phyloP scores from a whole-genome alignment of 2,329 filamentous ascomycete genomes.

The Cercospora sp. region DNA sequence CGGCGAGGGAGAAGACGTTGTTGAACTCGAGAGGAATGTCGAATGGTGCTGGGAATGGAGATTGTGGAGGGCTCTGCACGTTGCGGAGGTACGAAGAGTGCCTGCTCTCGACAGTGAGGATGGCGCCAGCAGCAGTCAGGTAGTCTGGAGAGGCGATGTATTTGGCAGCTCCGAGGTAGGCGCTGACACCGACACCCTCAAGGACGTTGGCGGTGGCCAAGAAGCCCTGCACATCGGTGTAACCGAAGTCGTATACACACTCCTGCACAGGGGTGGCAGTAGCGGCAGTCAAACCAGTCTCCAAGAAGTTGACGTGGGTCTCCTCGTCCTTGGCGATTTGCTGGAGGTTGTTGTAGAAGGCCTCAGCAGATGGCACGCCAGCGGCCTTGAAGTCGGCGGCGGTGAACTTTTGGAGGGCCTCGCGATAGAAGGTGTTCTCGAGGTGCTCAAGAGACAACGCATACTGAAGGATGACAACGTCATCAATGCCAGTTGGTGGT shows the following conservation, averaged over 20 bases:
- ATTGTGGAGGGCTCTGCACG: slow-evolving; percentile 36
- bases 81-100: slow-evolving; percentile 60
- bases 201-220: slow-evolving; percentile 55
- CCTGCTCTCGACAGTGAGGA: slow-evolving; percentile 65
- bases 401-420: slow-evolving; percentile 63
- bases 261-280: slow-evolving; percentile 54
- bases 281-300: slow-evolving; percentile 45
- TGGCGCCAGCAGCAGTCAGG: slow-evolving; percentile 61
- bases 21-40: slow-evolving; percentile 61
- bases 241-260: slow-evolving; percentile 58
- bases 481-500: slow-evolving; percentile 13
- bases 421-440: slow-evolving; percentile 63
- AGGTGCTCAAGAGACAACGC: slow-evolving; percentile 49
- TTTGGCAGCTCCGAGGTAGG: slow-evolving; percentile 63
- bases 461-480: slow-evolving; percentile 43
- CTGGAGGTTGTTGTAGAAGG: slow-evolving; percentile 60
- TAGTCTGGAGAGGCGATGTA: slow-evolving; percentile 59
- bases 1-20: slow-evolving; percentile 63
- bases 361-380: slow-evolving; percentile 37
- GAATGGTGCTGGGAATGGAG: slow-evolving; percentile 60
- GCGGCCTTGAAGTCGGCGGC: slow-evolving; percentile 56
- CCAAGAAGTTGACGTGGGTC: slow-evolving; percentile 59
- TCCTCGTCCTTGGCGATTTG: slow-evolving; percentile 59
- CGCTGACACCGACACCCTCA: slow-evolving; percentile 59
- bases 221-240: slow-evolving; percentile 46